Conservation (phyloP, 495 filamentous ascomycete genomes). For the Neurospora pannonica region DNA sequence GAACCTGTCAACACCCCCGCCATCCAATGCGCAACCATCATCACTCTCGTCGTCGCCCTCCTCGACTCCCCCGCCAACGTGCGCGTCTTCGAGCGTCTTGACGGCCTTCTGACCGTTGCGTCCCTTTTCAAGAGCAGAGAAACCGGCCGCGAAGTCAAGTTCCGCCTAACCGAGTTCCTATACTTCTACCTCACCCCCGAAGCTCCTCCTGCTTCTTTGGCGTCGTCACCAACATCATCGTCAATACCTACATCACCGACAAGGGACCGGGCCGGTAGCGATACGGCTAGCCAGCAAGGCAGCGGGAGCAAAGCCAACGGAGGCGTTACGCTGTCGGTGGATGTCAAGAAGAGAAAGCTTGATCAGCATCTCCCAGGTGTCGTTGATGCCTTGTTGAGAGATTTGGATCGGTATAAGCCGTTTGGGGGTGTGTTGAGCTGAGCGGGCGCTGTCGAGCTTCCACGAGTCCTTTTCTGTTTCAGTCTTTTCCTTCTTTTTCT, state of each 20-base stretch:
- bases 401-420: slow-evolving; percentile 71
- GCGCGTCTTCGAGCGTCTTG: slow-evolving; percentile 84
- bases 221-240: slow-evolving; percentile 15
- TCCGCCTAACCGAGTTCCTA: slow-evolving; percentile 87
- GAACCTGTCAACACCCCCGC: slow-evolving; percentile 86
- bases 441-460: background rate
- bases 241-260: slow-evolving; percentile 25
- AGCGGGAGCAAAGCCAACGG: slow-evolving; percentile 5
- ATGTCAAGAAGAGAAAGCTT: slow-evolving; percentile 79
- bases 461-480: background rate
- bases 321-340: slow-evolving; percentile 54
- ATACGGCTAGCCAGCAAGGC: slow-evolving; percentile 1
- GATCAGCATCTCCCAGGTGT: slow-evolving; percentile 69
- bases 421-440: slow-evolving; percentile 46
- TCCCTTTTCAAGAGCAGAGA: slow-evolving; percentile 79
- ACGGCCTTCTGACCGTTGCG: slow-evolving; percentile 87
- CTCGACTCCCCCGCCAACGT: slow-evolving; percentile 76
- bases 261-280: slow-evolving; percentile 28
- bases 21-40: slow-evolving; percentile 79
- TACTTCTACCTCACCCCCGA: slow-evolving; percentile 99
- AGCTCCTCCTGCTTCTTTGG: slow-evolving; percentile 46
- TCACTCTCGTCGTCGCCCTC: slow-evolving; percentile 82
- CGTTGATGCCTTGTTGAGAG: slow-evolving; percentile 85
- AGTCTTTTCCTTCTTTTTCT: background rate
- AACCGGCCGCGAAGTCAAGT: slow-evolving; percentile 79